Conservation (phyloP, 176 grass and related monocot genomes). For the Guadua angustifolia region DNA sequence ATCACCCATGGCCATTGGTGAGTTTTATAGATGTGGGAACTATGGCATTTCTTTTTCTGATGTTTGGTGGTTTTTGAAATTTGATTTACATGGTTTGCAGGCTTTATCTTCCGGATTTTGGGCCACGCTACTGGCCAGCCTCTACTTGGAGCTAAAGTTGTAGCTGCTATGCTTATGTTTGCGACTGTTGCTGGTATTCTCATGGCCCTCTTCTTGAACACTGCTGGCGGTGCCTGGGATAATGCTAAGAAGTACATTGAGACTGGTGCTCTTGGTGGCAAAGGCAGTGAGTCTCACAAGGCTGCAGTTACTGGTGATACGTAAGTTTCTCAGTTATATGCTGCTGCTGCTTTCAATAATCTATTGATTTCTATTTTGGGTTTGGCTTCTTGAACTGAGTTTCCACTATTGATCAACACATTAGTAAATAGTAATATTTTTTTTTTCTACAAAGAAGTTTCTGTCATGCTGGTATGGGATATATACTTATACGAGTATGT, state of each 20-base stretch:
- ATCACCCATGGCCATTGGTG: conserved; percentile 87
- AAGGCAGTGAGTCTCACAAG: conserved; percentile 94
- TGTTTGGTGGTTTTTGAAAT: conserved; percentile 18
- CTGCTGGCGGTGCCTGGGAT: conserved; percentile 94
- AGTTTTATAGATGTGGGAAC: conserved; percentile 42
- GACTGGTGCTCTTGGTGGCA: conserved; percentile 94
- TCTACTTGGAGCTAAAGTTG: conserved; percentile 96
- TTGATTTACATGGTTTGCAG: conserved; percentile 51
- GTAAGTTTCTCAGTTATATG: conserved; percentile 66
- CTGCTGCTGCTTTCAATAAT: background rate
- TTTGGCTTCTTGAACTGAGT: background rate
- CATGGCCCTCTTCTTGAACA: conserved; percentile 98
- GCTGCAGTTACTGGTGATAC: conserved; percentile 95
- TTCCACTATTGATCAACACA: background rate
- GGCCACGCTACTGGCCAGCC: conserved; percentile 73
- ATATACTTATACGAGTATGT: conserved; percentile 4
- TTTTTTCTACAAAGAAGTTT: background rate
- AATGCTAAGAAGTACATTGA: conserved; percentile 99
- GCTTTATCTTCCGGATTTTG: conserved; percentile 81
- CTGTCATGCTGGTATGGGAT: background rate
- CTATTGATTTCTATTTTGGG: background rate
- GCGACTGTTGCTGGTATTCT: conserved; percentile 91
- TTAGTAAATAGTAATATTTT: background rate
- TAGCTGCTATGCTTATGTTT: conserved; percentile 97
- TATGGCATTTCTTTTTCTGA: conserved; percentile 3